Base-by-base conservation (phyloP, 441 rosid genomes). In the Macaranga tanarius region DNA sequence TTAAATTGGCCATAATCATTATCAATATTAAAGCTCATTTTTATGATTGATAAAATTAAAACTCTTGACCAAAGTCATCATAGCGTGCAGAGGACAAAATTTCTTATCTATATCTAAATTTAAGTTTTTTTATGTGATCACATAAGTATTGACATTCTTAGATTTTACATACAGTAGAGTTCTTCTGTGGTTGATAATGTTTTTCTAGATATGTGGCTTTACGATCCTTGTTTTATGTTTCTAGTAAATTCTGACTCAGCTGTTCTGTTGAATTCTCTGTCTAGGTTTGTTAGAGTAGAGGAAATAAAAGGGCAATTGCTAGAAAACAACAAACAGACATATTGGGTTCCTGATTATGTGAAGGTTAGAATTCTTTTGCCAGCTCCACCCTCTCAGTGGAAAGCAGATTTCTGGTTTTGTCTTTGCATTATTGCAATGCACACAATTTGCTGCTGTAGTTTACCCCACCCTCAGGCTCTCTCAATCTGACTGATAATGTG, bases 311-410 rank as follows among this genome's bases (percentile, higher is more conserved):
- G 81, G 22, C 83, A 96, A 69, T 83, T 94, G 85, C 81, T 96
- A 77, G 93, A 91, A 71, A 96, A 83, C 86, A 96, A 94, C 83
- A 84, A 84, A 20, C 89, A 89, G 85, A 96, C 99, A 1, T 76
- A 90, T 70, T 94, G 99, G 99, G 99, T 96, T 76, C 99, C 99
- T n/a, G 97, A 85, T 67, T 90, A 90, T 79, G 98, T 96, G 77
- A 96, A 96, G 98, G 99, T 96, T 60, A 67, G 89, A 65, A 40
- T 19, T 65, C 55, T 73, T 73, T 76, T 67, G 26, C 64, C 61
- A 20, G 20, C 48, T 34, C 19, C 16, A 52, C 3, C 69, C 17
- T 52, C 16, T 13, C 8, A 25, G 22, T 4, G 34, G 7, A 40
- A 68, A 34, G 62, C 48, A 10, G 13, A 23, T 3, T 70, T 19